Base-by-base conservation (phyloP, 306 rosid species). In the Crotalaria pallida region DNA sequence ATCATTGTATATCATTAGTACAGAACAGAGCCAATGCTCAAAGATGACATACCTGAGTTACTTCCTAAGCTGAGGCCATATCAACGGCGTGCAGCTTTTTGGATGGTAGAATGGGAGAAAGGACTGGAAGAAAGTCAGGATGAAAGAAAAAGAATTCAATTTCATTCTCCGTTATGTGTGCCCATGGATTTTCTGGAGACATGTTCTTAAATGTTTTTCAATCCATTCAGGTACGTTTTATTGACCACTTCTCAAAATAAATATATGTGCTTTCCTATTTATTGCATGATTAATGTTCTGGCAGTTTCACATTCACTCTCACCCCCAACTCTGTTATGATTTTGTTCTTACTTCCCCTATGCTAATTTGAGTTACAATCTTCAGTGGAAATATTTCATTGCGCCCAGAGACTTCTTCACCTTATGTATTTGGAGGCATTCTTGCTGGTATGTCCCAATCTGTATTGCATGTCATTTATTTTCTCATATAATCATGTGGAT, bases 41-140 rank as follows among this genome's bases (percentile, higher is more conserved):
- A 81, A 73, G 86, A 84, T 70, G 88, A 83, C 81, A 80, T 88
- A 71, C 88, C 92, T 17, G 88, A 83, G 73, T 80, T 94, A 88
- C 92, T 90, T 85, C 95, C 96, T 52, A 89, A 85, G 66, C 68
- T 94, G 83, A 86, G 96, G 79, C 97, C 97, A 31, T 94, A 88
- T 83, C 98, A 90, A 78, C 75, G 91, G 52, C 96, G 95, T 67
- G 98, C 98, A 71, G 95, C 95, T 85, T 84, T 81, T 67, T 94
- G 98, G 98, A 94, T 94, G 98, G 87, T 90, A 59, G 79, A 86
- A 78, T 81, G 91, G 61, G 98, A 90, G 88, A 87, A 68, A 83
- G 80, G 68, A 71, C 64, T 79, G 67, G 66, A 81, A 58, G 71
- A 69, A 80, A 80, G 79, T 76, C 77, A 43, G 72, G 79, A 57